Conservation (phyloP, 2,329 filamentous ascomycete genomes). For the Pseudonectria foliicola region DNA sequence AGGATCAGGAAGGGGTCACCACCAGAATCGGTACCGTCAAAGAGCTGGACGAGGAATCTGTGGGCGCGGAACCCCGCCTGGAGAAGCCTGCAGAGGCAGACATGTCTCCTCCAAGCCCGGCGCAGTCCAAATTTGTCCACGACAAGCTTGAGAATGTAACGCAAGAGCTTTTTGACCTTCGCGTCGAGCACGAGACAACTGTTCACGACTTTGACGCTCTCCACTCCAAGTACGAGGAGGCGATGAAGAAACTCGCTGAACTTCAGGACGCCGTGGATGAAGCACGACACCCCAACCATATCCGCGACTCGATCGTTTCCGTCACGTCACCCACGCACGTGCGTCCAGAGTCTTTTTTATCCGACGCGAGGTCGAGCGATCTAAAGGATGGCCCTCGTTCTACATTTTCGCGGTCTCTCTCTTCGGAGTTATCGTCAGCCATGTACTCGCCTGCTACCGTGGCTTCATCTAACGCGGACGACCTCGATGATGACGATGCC, state of each 20-base stretch:
- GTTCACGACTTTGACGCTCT: constrained; percentile 75
- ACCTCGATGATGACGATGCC: constrained; percentile 31
- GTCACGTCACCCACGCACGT: constrained; percentile 41
- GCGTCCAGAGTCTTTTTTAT: constrained; percentile 78
- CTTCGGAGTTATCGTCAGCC: constrained; percentile 86
- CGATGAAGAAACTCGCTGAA: constrained; percentile 72
- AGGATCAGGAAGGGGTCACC: constrained; percentile 29
- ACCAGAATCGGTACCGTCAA: constrained; percentile 27
- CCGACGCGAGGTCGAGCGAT: constrained; percentile 63
- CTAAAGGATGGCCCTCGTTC: constrained; percentile 59
- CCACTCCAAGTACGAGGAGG: constrained; percentile 84
- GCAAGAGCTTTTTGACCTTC: constrained; percentile 84
- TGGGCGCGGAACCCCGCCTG: constrained; percentile 3
- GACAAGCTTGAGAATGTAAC: constrained; percentile 90
- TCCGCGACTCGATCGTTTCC: constrained; percentile 51
- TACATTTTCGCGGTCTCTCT: constrained; percentile 78
- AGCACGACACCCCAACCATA: constrained; percentile 53
- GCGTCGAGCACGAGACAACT: constrained; percentile 82
- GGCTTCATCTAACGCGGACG: constrained; percentile 55
- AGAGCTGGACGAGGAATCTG: constrained; percentile 20
- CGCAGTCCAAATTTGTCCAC: constrained; percentile 77
- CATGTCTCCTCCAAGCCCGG: constrained; percentile 54
- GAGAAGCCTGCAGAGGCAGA: constrained; percentile 10
- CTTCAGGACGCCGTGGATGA: constrained; percentile 83
- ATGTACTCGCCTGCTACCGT: constrained; percentile 64